Conservation (phyloP, 2,329 filamentous ascomycete genomes). For the Fusarium dlaminii region DNA sequence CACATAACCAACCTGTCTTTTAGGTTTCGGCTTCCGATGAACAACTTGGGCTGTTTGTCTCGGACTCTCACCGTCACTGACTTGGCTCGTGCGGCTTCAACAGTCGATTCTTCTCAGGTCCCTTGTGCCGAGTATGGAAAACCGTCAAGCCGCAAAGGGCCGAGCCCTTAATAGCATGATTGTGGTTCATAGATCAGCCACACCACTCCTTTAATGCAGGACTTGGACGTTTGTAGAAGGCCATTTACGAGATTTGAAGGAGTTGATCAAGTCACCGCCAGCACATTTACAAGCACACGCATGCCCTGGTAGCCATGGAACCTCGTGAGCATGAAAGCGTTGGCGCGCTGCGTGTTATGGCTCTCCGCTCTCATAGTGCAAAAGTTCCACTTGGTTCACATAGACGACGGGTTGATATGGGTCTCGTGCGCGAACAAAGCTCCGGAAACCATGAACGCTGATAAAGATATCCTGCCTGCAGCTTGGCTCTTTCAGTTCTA, state of each 20-base stretch:
- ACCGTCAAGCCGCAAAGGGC: constrained; percentile 20
- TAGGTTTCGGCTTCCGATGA: constrained; percentile 22
- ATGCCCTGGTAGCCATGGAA: constrained; percentile 9
- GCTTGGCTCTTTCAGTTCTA: not conserved
- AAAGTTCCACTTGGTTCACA: constrained; percentile 34
- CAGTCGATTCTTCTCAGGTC: constrained; percentile 7
- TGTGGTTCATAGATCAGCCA: constrained; percentile 24
- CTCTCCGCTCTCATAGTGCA: constrained; percentile 31
- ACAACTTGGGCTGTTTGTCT: constrained; percentile 3
- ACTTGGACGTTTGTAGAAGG: constrained; percentile 34
- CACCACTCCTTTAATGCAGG: constrained; percentile 18
- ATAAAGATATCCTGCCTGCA: constrained; percentile 21
- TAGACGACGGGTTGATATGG: constrained; percentile 5
- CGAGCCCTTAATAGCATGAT: constrained; percentile 5
- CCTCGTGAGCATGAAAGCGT: constrained; percentile 1
- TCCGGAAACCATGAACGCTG: constrained; percentile 6
- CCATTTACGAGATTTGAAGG: constrained; percentile 11
- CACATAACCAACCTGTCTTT: constrained; percentile 3
- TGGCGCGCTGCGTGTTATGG: constrained; percentile 12
- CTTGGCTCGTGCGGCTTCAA: constrained; percentile 28
- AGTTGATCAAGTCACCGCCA: constrained; percentile 7
- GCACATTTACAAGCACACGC: not conserved
- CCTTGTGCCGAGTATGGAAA: constrained; percentile 8
- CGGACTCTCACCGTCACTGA: constrained; percentile 20
- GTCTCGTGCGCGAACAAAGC: constrained; percentile 25